Base-by-base conservation (phyloP, 176 grass and related monocot species). In the Lolium perenne region DNA sequence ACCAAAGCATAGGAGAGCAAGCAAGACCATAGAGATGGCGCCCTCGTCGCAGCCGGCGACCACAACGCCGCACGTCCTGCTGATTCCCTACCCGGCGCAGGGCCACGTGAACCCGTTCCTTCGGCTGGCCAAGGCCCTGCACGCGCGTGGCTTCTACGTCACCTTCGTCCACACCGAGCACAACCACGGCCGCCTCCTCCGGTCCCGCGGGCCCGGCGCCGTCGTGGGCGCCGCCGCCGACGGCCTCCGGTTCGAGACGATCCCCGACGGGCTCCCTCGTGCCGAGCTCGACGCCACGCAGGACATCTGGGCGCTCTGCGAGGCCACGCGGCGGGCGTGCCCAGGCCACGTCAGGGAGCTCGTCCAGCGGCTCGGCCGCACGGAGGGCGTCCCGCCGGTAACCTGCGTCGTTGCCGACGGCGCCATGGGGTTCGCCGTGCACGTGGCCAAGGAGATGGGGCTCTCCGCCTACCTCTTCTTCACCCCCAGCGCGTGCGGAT, bases 61-160 rank as follows among this genome's bases (percentile, higher is more conserved):
- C 41, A 23, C 20, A 3, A 49, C 29, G 32, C 35, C 90, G 61
- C 92, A 94, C 82, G 84, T 75, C 64, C 22, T 94, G 68, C 82
- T 91, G 12, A 35, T 94, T 40, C 92, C 92, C 38, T 94, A 89
- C 86, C 92, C 92, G 14, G 87, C 92, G 46, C 92, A 94, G 90
- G 92, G 92, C 86, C 92, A 94, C 86, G 84, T 94, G 78, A 91
- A 73, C 76, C 89, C 92, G 49, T 87, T 94, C 87, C 83, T 94
- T 23, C 77, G 82, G 70, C 84, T 94, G 18, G 90, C 90, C 77
- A 91, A 90, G 89, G 76, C 76, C n/a, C 74, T 87, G 29, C 87
- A 88, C 86, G 83, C 57, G 21, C 74, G 86, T 1, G 82, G 80
- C 71, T 78, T 91, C 86, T 87, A 91, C 83, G 80, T 93, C 74